These are phyloP conservation scores for Candolleomyces aberdarensis DNA, from an alignment of 768 basidiomycete genomes.

Conservation along the genomic window DNA sequence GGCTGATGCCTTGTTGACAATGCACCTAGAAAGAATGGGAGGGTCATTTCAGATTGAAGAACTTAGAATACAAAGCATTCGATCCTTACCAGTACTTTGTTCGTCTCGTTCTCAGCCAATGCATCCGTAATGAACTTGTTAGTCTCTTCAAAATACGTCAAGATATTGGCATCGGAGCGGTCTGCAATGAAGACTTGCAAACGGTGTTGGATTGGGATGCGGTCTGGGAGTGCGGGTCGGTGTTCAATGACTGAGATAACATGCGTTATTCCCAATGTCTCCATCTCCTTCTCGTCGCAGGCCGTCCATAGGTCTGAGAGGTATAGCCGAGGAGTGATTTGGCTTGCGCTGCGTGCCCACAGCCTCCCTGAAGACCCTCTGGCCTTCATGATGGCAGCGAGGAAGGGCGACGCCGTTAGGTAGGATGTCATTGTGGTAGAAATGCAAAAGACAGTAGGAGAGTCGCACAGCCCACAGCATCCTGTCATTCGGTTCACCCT, in stretches of 20 bases:
- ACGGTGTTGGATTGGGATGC: conserved; percentile 36
- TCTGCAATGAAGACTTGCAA: conserved; percentile 49
- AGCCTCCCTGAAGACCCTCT: background rate
- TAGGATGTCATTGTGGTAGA: background rate
- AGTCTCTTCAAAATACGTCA: conserved; percentile 31
- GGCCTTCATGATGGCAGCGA: background rate
- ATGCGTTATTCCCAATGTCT: conserved; percentile 66
- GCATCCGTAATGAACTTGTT: conserved; percentile 34
- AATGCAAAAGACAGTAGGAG: background rate
- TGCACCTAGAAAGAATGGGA: conserved; percentile 51
- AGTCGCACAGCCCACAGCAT: background rate
- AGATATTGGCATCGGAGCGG: conserved; percentile 25
- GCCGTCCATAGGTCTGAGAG: conserved; percentile 63
- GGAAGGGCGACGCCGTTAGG: background rate
- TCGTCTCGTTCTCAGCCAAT: conserved; percentile 28
- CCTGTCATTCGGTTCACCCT: background rate
- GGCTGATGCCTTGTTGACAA: conserved; percentile 71
- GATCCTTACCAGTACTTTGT: conserved; percentile 36
- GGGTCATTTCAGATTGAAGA: background rate
- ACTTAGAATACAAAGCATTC: background rate
- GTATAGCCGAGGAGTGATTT: conserved; percentile 49
- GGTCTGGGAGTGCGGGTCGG: conserved; percentile 40
- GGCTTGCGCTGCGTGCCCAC: background rate
- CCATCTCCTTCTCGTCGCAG: conserved; percentile 42
- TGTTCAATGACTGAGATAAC: conserved; percentile 63